Conservation (phyloP, 2,329 filamentous ascomycete species). For the Ceratocystis cacaofunesta region DNA sequence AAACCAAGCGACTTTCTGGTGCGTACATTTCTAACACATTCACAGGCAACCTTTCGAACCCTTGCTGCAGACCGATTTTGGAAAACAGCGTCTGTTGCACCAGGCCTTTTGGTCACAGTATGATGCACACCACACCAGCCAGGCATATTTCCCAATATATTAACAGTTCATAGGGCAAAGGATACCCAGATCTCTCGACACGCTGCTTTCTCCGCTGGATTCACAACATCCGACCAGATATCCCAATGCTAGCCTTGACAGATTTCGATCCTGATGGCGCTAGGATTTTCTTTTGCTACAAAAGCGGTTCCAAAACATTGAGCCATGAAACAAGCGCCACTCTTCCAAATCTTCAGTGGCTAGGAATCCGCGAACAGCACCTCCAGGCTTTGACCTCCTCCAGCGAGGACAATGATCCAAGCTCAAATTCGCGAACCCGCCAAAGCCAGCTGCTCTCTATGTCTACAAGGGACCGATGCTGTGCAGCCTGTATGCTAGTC, state of each 20-base stretch:
- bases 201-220: slow-evolving; percentile 47
- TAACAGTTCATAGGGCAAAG: slow-evolving; percentile 47
- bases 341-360: slow-evolving; percentile 43
- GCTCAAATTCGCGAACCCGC: slow-evolving; percentile 1
- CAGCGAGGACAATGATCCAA: neutral
- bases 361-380: slow-evolving; percentile 42
- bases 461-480: slow-evolving; percentile 40
- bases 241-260: slow-evolving; percentile 49
- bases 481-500: slow-evolving; percentile 39
- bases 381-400: slow-evolving; percentile 19
- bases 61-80: slow-evolving; percentile 44
- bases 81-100: slow-evolving; percentile 31
- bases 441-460: slow-evolving; percentile 27
- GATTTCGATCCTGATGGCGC: slow-evolving; percentile 69
- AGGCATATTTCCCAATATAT: neutral
- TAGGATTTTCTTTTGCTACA: slow-evolving; percentile 59
- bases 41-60: slow-evolving; percentile 58
- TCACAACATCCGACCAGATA: slow-evolving; percentile 29
- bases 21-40: slow-evolving; percentile 17
- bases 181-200: slow-evolving; percentile 63
- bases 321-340: slow-evolving; percentile 41
- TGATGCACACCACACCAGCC: slow-evolving; percentile 11
- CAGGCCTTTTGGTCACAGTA: slow-evolving; percentile 57
- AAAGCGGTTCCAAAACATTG: slow-evolving; percentile 48
- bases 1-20: neutral